These are phyloP conservation scores for Vaccinium darrowii DNA, from an alignment of 148 eudicot genomes.

Conservation along the genomic window DNA sequence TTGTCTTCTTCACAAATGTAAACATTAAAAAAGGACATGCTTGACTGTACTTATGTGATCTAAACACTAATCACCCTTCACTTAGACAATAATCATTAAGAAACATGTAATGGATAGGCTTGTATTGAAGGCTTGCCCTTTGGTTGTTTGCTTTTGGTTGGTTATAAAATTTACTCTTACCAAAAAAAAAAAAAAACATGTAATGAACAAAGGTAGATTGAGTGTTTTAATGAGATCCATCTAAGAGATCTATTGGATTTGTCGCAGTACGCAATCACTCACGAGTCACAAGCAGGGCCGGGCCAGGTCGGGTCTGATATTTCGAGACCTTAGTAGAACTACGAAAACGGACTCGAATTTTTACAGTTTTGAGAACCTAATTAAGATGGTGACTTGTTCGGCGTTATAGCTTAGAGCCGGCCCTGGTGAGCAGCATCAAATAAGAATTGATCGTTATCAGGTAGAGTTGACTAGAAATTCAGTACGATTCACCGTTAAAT, in stretches of 20 bases:
- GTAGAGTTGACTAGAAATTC: neutral
- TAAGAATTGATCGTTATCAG: neutral
- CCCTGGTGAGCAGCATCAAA: neutral
- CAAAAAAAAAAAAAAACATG: no score
- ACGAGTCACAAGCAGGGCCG: neutral
- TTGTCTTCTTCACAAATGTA: neutral
- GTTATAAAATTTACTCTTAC: no score
- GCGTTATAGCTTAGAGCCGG: neutral
- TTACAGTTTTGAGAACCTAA: no score
- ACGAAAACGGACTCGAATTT: neutral
- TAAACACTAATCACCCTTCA: neutral
- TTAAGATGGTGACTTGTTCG: no score
- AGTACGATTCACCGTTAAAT: no score
- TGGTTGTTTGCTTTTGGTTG: no score
- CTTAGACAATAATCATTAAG: neutral
- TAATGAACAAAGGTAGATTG: neutral
- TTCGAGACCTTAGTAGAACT: neutral
- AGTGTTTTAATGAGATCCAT: neutral
- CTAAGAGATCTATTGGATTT: neutral
- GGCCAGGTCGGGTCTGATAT: neutral
- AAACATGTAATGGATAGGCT: neutral
- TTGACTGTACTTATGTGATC: neutral
- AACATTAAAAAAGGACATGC: neutral
- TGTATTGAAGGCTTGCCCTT: no score
- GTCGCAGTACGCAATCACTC: neutral